Evolutionary conservation across 495 filamentous ascomycete species (phyloP).

Genomic region (Letharia columbiana): DNA sequence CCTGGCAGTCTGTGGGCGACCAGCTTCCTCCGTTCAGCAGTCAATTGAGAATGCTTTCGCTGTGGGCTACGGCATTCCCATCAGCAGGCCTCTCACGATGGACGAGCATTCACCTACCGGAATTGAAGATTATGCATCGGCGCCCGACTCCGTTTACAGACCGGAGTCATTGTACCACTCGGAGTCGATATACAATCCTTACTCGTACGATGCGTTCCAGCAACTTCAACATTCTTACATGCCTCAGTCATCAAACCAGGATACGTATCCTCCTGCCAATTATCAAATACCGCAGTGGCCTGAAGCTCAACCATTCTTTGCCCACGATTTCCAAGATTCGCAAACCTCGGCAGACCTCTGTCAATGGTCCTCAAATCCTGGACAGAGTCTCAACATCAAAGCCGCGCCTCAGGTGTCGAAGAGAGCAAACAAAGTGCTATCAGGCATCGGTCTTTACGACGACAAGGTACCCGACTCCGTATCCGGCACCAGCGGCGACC

Average conservation of each 20-base stretch:
- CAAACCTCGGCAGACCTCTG: constrained; percentile 52
- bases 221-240: constrained; percentile 9
- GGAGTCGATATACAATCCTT: constrained; percentile 1
- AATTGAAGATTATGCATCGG: background rate
- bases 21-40: constrained; percentile 14
- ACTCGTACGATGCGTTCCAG: constrained; percentile 3
- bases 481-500: constrained; percentile 35
- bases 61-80: constrained; percentile 18
- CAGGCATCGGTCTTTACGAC: constrained; percentile 80
- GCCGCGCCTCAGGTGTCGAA: constrained; percentile 30
- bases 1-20: constrained; percentile 17
- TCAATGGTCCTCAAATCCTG: constrained; percentile 26
- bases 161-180: background rate
- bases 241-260: constrained; percentile 3
- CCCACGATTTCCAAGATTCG: constrained; percentile 22
- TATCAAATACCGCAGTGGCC: constrained; percentile 15
- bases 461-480: constrained; percentile 41
- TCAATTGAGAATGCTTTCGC: constrained; percentile 21
- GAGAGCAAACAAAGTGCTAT: constrained; percentile 57
- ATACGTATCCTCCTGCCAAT: constrained; percentile 17
- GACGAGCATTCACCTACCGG: constrained; percentile 7
- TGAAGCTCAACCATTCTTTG: constrained; percentile 1
- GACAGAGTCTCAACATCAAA: background rate
- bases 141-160: background rate
- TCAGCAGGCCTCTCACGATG: background rate